A percentile compares a stretch with the other conserved stretches of the same genome.
phyloP scores from a whole-genome alignment of 495 filamentous ascomycete genomes.

The Antarctomyces pellizariae region DNA sequence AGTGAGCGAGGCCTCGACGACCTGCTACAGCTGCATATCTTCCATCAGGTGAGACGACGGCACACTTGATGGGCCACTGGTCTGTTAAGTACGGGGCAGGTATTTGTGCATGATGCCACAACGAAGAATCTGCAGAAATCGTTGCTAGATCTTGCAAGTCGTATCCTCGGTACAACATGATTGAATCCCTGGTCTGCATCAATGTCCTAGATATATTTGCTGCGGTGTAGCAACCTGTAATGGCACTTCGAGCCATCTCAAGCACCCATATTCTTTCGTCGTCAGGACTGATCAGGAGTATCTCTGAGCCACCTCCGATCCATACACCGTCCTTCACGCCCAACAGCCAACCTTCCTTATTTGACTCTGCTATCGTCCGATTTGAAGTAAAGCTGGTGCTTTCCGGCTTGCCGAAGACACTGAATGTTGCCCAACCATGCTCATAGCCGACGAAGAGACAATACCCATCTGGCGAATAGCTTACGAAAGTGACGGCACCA shows the following conservation, averaged over 20 bases:
- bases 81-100: constrained; percentile 63
- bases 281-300: constrained; percentile 42
- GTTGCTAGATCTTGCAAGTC: constrained; percentile 73
- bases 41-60: constrained; percentile 72
- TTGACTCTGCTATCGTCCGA: constrained; percentile 25
- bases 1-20: constrained; percentile 79
- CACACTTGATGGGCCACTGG: constrained; percentile 79
- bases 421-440: constrained; percentile 87
- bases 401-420: constrained; percentile 79
- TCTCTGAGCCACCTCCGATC: constrained; percentile 69
- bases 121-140: constrained; percentile 72
- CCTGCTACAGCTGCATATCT: constrained; percentile 90
- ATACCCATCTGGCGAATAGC: constrained; percentile 89
- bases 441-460: constrained; percentile 89
- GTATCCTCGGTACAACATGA: constrained; percentile 84
- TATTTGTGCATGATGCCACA: constrained; percentile 84
- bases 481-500: constrained; percentile 48
- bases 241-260: constrained; percentile 78
- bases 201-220: constrained; percentile 75
- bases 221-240: constrained; percentile 72
- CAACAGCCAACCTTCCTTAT: constrained; percentile 51
- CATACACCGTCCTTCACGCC: constrained; percentile 57
- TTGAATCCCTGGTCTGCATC: constrained; percentile 61
- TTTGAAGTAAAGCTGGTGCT: constrained; percentile 61
- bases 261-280: constrained; percentile 68